Evolutionary conservation across 257 asterid genomes (phyloP), one percentile per base, ranked within the genome.

Genomic region (Ocimum tenuiflorum): DNA sequence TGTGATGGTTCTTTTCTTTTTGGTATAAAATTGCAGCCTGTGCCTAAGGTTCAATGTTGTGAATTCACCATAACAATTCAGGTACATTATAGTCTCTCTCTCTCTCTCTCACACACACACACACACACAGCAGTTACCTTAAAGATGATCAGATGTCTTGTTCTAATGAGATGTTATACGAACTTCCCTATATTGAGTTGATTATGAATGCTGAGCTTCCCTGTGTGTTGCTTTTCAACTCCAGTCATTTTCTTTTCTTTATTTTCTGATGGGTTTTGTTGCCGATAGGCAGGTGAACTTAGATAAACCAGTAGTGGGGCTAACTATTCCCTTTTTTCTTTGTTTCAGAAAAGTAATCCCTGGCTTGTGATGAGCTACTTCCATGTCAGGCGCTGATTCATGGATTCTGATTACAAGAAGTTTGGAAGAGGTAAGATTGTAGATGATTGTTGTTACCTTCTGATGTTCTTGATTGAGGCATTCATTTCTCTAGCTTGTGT

Each of bases 391-490:
- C 63, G 81, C 78, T 84, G 85, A 81, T 80, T 72, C 75, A 94
- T 94, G 99, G 99, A 94, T 79, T 84, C 88, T 49, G 96, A 88
- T 73, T 76, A 70, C 86, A 83, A 80, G 77, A 94, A 85, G 76
- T 94, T 94, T 69, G 99, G 99, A 85, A 86, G 95, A 88, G 99
- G 99, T 88, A 77, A 70, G 53, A 43, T 63, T 20, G 41, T 56
- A 29, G 13, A 23, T 63, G 54, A 58, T 65, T 61, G 55, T 51
- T 72, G 51, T 17, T 66, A 42, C 71, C 6, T 39, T 46, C 19
- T 52, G 63, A 14, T 39, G 51, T 29, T 39, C 71, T 69, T 72
- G 51, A 24, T 14, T 33, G 19, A 31, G 57, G 35, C 62, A 29
- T 60, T 48, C 3, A 41, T 57, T 49, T 63, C 4, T 73, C 27